Evolutionary conservation across 495 filamentous ascomycete species (phyloP).

Genomic region (Penicillium herquei): DNA sequence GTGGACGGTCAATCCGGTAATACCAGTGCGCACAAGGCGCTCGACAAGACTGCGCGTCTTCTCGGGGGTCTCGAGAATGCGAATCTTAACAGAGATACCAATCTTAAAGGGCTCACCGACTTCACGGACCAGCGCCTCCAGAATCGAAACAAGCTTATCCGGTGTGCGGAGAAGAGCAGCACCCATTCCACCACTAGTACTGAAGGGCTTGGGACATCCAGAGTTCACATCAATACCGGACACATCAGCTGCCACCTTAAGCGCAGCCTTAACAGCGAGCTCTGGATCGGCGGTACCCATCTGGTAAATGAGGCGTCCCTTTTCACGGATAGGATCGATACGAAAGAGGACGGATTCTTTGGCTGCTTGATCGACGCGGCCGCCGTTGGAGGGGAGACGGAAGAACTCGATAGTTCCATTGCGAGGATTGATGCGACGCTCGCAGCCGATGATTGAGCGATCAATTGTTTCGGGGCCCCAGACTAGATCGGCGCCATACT

Average conservation of each 20-base stretch:
- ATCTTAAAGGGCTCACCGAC: conserved; percentile 74
- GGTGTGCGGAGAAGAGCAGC: conserved; percentile 82
- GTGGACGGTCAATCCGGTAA: conserved; percentile 88
- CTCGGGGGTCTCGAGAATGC: conserved; percentile 73
- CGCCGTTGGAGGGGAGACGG: conserved; percentile 66
- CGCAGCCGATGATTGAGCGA: conserved; percentile 81
- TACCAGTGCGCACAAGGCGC: conserved; percentile 75
- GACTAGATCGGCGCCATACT: conserved; percentile 95
- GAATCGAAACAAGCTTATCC: conserved; percentile 76
- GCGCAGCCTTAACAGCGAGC: conserved; percentile 77
- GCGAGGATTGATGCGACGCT: conserved; percentile 67
- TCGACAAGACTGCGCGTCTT: conserved; percentile 72
- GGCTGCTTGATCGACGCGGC: conserved; percentile 41
- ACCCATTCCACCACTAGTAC: conserved; percentile 88
- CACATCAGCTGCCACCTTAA: conserved; percentile 79
- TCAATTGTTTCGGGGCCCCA: conserved; percentile 98
- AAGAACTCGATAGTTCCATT: conserved; percentile 81
- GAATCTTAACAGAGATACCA: conserved; percentile 93
- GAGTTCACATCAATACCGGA: conserved; percentile 96
- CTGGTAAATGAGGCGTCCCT: conserved; percentile 77
- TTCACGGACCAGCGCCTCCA: conserved; percentile 75
- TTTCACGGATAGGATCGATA: conserved; percentile 72
- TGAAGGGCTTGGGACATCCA: conserved; percentile 96
- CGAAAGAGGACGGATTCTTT: conserved; percentile 80
- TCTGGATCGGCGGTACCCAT: conserved; percentile 81